Conservation (phyloP, 192 early-diverging fungal genomes). For the Mortierella alpina region DNA sequence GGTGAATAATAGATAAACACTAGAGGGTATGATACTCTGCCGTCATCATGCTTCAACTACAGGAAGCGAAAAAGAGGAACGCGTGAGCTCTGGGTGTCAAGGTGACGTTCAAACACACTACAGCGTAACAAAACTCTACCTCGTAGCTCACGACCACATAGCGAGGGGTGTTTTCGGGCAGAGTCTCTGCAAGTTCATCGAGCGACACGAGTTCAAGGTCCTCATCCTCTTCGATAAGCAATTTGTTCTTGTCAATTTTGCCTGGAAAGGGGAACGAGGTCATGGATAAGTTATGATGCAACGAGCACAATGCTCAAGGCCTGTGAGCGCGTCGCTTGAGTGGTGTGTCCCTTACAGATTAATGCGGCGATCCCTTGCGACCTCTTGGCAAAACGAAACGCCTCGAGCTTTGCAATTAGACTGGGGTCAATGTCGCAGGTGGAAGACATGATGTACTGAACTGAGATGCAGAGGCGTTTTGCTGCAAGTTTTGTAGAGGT, state of each 20-base stretch:
- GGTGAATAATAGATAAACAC: slow-evolving; percentile 78
- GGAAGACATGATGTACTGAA: slow-evolving; percentile 23
- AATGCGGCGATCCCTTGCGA: slow-evolving; percentile 63
- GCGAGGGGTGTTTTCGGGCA: slow-evolving; percentile 75
- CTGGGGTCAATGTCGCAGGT: slow-evolving; percentile 64
- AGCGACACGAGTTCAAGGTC: slow-evolving; percentile 56
- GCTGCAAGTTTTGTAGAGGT: not conserved
- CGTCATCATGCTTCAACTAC: slow-evolving; percentile 68
- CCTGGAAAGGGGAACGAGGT: slow-evolving; percentile 31
- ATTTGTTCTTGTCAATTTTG: slow-evolving; percentile 62
- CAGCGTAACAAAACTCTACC: slow-evolving; percentile 25
- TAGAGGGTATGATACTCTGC: slow-evolving; percentile 79
- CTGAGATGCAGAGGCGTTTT: not conserved
- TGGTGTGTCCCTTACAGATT: slow-evolving; percentile 55
- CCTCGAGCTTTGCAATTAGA: slow-evolving; percentile 58
- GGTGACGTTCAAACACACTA: not conserved
- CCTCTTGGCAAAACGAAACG: slow-evolving; percentile 65
- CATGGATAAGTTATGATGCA: not conserved
- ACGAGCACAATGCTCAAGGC: not conserved
- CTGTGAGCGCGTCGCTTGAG: not conserved
- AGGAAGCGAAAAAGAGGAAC: not conserved
- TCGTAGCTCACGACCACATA: slow-evolving; percentile 71
- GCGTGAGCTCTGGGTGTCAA: not conserved
- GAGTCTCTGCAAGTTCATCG: slow-evolving; percentile 45
- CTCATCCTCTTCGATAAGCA: slow-evolving; percentile 65